Base-by-base conservation (phyloP, 2,329 filamentous ascomycete species). In the Teratosphaeria gauchensis region DNA sequence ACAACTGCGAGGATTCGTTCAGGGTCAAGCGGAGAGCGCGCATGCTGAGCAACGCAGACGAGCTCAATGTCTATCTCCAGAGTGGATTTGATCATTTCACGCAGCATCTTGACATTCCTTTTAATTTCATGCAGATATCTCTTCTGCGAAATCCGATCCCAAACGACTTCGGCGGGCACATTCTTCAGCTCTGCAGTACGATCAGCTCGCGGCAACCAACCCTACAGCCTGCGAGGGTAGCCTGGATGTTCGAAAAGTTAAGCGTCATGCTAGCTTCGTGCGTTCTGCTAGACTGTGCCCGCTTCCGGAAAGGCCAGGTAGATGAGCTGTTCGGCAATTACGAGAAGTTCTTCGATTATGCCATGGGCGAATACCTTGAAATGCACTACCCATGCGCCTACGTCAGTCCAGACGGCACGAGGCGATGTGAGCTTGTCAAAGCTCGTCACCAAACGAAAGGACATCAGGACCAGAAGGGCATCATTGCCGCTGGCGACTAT, bases 71-170 rank as follows among this genome's bases (percentile, higher is more conserved):
- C 0, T 81, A 80, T 62, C 67, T 82, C 1, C 74, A 80, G 62
- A 72, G 67, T 30, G 80, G 77, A 0, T 82, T 80, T 62, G 75
- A 79, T 53, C 80, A 82, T 61, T 82, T 80, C 58, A 70, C 77
- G 2, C 67, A 67, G 1, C 69, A 74, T 46, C 66, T 81, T 4
- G 71, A 78, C 53, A 67, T 66, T 0, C 77, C 80, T 3, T 82
- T 82, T 64, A 76, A 82, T 62, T 82, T 82, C 61, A 75, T 81
- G 42, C 68, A 77, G 54, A 75, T 75, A 3, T 75, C 78, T 1
- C 73, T 78, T 8, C 64, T 68, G 3, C 73, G 75, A 42, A 79
- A 74, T 56, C 78, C 78, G 0, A 78, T 61, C 75, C 78, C 38
- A 63, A 66, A 67, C 16, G 73, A 79, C 56, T 80, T 81, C 66